Percentiles rank a stretch among this genome's conserved stretches.
Conservation (phyloP, 2,329 filamentous ascomycete species). For the Teratosphaeriaceae sp. region DNA sequence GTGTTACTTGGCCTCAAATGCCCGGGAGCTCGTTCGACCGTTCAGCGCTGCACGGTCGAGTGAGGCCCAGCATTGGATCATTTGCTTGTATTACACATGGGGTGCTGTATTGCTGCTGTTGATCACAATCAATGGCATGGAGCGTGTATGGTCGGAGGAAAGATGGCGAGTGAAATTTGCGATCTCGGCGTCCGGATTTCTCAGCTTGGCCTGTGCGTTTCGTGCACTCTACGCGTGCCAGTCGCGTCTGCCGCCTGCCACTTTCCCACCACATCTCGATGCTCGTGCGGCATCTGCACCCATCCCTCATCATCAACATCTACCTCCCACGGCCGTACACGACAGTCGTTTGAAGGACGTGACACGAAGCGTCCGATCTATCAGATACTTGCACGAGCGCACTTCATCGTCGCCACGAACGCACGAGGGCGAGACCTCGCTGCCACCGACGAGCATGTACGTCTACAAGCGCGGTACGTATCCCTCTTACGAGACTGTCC, state of each 20-base stretch:
- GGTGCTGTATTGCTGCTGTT: no score
- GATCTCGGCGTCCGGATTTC: neutral
- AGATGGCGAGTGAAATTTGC: neutral
- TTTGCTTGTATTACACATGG: no score
- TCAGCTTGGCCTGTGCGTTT: neutral
- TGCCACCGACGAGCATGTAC: constrained; percentile 44
- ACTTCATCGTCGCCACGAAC: constrained; percentile 9
- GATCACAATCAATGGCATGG: no score
- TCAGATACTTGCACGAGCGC: no score
- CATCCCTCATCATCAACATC: neutral
- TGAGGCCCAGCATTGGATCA: no score
- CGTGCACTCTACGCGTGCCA: neutral
- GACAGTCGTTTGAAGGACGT: neutral
- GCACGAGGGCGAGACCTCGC: constrained; percentile 19
- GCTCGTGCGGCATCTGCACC: constrained; percentile 1
- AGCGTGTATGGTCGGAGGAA: no score
- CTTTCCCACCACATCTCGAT: neutral
- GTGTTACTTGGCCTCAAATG: no score
- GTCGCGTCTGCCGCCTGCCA: constrained; percentile 1
- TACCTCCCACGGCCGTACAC: neutral
- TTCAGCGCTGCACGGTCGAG: no score
- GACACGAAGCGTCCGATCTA: no score
- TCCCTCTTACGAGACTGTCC: neutral
- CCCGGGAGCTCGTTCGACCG: no score
- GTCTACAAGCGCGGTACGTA: constrained; percentile 56